Conservation (phyloP, 1,139 yeast species). For the Suhomyces coccinellae region DNA sequence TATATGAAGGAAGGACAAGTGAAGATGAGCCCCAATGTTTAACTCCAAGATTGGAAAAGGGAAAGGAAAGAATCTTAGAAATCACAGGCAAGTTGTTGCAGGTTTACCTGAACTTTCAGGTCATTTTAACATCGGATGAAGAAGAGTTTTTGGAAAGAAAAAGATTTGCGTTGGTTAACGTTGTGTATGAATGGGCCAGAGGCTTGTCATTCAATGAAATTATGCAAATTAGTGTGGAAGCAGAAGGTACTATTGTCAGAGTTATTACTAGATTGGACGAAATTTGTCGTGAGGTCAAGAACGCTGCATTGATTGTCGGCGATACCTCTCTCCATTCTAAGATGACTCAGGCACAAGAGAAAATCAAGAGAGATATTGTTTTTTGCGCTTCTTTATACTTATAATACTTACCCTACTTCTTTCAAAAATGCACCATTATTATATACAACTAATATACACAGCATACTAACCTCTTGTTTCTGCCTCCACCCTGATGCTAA, state of each 20-base stretch:
- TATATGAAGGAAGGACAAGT: constrained; percentile 81
- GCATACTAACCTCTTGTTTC: constrained; percentile 5
- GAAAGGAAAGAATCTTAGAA: constrained; percentile 67
- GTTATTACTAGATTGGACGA: constrained; percentile 94
- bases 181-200: constrained; percentile 97
- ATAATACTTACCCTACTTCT: constrained; percentile 25
- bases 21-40: constrained; percentile 59
- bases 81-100: constrained; percentile 65
- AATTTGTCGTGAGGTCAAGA: constrained; percentile 90
- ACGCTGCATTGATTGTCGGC: constrained; percentile 93
- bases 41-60: constrained; percentile 83
- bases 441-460: constrained; percentile 2
- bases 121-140: constrained; percentile 79
- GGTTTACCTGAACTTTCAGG: constrained; percentile 68
- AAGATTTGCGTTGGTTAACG: constrained; percentile 87
- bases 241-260: constrained; percentile 97
- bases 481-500: constrained; percentile 13
- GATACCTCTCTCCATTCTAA: constrained; percentile 84
- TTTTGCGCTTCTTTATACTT: constrained; percentile 94
- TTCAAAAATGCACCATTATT: neutral
- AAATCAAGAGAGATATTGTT: constrained; percentile 93
- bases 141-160: constrained; percentile 79
- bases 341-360: constrained; percentile 91
- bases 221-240: constrained; percentile 83
- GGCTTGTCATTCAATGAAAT: constrained; percentile 91